These are phyloP conservation scores for Neurospora hispaniola DNA, from an alignment of 495 filamentous ascomycete genomes.

Conservation along the genomic window DNA sequence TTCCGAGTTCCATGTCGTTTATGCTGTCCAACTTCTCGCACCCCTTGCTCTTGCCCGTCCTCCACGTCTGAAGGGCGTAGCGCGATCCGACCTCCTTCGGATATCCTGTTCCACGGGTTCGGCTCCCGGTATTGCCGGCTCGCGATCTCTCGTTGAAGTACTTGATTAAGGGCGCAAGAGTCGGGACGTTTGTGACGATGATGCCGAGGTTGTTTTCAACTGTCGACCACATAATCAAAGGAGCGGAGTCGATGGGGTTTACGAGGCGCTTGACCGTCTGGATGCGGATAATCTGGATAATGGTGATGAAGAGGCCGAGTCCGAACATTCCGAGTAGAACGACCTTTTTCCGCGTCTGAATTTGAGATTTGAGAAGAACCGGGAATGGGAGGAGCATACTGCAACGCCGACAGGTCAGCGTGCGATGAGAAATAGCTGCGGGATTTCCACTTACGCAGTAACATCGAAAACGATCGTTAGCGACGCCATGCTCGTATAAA, in stretches of 20 bases:
- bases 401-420: constrained; percentile 1
- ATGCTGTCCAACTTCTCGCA: constrained; percentile 11
- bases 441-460: constrained; percentile 24
- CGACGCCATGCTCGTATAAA: constrained; percentile 33
- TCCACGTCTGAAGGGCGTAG: constrained; percentile 18
- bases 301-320: constrained; percentile 42
- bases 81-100: constrained; percentile 25
- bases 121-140: constrained; percentile 3
- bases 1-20: constrained; percentile 10
- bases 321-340: constrained; percentile 37
- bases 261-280: constrained; percentile 33
- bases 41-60: constrained; percentile 3
- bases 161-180: constrained; percentile 40
- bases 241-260: constrained; percentile 35
- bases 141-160: constrained; percentile 23
- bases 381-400: constrained; percentile 41
- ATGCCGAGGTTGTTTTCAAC: constrained; percentile 43
- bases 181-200: constrained; percentile 38
- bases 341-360: constrained; percentile 29
- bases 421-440: background rate
- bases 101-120: constrained; percentile 31
- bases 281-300: constrained; percentile 46
- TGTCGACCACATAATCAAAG: constrained; percentile 40
- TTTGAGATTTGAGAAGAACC: constrained; percentile 33
- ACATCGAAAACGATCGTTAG: constrained; percentile 39